Conservation (phyloP, 768 basidiomycete species). For the Lentinula detonsa region DNA sequence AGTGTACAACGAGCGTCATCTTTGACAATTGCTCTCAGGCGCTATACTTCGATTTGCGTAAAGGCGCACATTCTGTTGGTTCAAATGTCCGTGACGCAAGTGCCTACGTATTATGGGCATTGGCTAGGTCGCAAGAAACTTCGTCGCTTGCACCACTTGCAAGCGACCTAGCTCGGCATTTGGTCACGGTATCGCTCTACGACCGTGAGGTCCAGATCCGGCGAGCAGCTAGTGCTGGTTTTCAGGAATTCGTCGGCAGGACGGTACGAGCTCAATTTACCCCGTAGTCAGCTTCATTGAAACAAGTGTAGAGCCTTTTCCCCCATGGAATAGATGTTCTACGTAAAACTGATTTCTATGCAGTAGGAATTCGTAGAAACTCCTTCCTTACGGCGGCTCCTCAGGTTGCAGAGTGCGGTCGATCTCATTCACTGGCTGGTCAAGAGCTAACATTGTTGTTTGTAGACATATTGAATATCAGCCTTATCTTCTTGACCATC, state of each 20-base stretch:
- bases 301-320: conserved; percentile 64
- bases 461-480: conserved; percentile 77
- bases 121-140: conserved; percentile 73
- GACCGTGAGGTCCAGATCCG: conserved; percentile 95
- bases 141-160: conserved; percentile 56
- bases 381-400: conserved; percentile 84
- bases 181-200: conserved; percentile 78
- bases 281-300: conserved; percentile 6
- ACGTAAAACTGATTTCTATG: conserved; percentile 90
- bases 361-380: conserved; percentile 79
- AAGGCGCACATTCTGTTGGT: conserved; percentile 90
- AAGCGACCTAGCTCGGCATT: conserved; percentile 53
- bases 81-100: conserved; percentile 93
- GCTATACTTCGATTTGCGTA: conserved; percentile 85
- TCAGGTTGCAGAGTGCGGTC: conserved; percentile 76
- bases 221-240: conserved; percentile 93
- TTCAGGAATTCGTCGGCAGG: conserved; percentile 94
- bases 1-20: background rate
- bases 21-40: conserved; percentile 43
- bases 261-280: conserved; percentile 48
- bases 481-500: conserved; percentile 58
- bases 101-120: conserved; percentile 91
- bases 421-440: background rate
- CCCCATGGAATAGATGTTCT: conserved; percentile 93
- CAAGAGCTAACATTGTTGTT: background rate